Base-by-base conservation (phyloP, 2,329 filamentous ascomycete species). In the Aureobasidium leucospermi region DNA sequence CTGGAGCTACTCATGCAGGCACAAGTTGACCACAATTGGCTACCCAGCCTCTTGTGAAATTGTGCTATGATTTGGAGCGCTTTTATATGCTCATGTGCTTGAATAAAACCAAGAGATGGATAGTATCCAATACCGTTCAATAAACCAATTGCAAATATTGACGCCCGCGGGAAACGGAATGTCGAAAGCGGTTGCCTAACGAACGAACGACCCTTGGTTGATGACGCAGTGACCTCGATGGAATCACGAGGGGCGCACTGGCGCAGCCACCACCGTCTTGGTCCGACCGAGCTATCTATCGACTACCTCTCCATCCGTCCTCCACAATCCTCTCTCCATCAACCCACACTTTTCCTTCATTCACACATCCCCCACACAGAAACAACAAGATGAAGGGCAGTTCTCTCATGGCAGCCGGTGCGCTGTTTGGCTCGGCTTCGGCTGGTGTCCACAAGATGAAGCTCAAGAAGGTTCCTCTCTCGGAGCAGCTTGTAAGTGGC, bases 371-470 rank as follows among this genome's bases (percentile, higher is more conserved):
- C 15, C 43, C 43, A 39, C 16, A 47, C 32, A 45, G 10, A 56
- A 16, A 46, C 34, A 58, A 19, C 66, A 69, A 53, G 75, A 97
- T 96, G 93, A 96, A 95, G 87, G 85, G 85, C 76, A 80, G 86
- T 77, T 79, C 91, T 71, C 76, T 96, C 72, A 81, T 90, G 74
- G 87, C 90, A 73, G 85, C 85, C 78, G 85, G 86, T 70, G 82
- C 86, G 79, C 85, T 95, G 81, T 82, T 92, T 71, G 88, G 89
- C 80, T 85, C 87, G 73, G 88, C 88, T 73, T 83, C 89, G 73
- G 93, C 90, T 68, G 90, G 86, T 70, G 82, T 96, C 66, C 90
- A 97, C 85, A 95, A 90, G 83, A 87, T 96, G 84, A 94, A 95
- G 83, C 87, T 99, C 71, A 89, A 96, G 84, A 99, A 99, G 87